A percentile compares a stretch with the other conserved stretches of the same genome.
Conservation (phyloP, 2,329 filamentous ascomycete genomes). For the Grosmannia clavigera region DNA sequence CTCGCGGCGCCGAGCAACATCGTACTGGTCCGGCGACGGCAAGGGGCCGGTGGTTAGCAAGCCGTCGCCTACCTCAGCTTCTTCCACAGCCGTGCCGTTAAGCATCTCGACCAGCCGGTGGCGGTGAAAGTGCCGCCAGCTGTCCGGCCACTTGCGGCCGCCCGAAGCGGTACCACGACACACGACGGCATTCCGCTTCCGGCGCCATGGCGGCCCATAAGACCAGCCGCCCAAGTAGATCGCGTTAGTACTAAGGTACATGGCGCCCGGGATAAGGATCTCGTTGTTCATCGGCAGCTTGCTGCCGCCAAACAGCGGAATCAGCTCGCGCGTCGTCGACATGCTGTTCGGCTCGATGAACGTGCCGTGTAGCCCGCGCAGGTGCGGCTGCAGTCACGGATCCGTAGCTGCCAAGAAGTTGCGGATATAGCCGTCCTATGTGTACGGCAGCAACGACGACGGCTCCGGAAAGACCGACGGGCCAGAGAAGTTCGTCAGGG, state of each 20-base stretch:
- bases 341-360: constrained; percentile 38
- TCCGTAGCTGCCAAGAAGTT: constrained; percentile 44
- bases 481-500: constrained; percentile 23
- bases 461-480: constrained; percentile 11
- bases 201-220: constrained; percentile 27
- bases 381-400: constrained; percentile 39
- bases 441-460: constrained; percentile 15
- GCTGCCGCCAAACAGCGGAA: constrained; percentile 47
- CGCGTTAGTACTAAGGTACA: constrained; percentile 47
- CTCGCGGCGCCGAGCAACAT: constrained; percentile 23
- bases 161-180: constrained; percentile 58
- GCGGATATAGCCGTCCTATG: constrained; percentile 33
- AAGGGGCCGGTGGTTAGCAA: too few relatives aligned
- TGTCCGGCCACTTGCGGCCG: constrained; percentile 37
- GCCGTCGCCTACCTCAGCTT: constrained; percentile 28
- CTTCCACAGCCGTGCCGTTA: constrained; percentile 45
- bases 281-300: constrained; percentile 49
- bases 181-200: constrained; percentile 27
- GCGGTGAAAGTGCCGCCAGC: constrained; percentile 59
- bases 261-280: constrained; percentile 47
- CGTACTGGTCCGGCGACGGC: constrained; percentile 38
- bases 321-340: constrained; percentile 34
- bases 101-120: constrained; percentile 59
- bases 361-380: constrained; percentile 36
- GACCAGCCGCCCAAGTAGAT: constrained; percentile 44